These are phyloP conservation scores for Pugionium cornutum DNA, from an alignment of 345 rosid species.

Conservation along the genomic window DNA sequence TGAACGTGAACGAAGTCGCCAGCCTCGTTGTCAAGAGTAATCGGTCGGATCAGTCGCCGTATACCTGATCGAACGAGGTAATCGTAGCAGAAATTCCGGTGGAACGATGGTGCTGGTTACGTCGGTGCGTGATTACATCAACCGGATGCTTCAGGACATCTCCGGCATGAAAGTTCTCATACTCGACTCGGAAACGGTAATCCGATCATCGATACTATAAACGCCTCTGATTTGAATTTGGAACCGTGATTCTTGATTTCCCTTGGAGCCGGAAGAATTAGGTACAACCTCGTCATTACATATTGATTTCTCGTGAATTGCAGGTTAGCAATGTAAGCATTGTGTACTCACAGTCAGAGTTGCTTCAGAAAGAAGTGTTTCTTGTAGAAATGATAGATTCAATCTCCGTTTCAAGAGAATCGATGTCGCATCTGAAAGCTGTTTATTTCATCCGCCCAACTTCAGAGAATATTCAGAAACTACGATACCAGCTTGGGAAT, in stretches of 20 bases:
- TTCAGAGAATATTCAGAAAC: constrained; percentile 78
- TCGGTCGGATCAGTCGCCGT: constrained; percentile 20
- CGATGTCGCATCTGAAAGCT: constrained; percentile 96
- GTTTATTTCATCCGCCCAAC: constrained; percentile 87
- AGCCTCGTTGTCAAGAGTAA: constrained; percentile 4
- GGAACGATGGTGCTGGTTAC: constrained; percentile 69
- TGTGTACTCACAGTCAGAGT: constrained; percentile 90
- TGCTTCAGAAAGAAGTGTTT: constrained; percentile 94
- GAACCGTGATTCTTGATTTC: constrained; percentile 3
- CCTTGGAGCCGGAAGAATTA: background rate
- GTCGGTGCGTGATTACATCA: constrained; percentile 83
- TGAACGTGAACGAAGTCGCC: constrained; percentile 3
- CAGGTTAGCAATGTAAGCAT: constrained; percentile 92
- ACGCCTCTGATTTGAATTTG: background rate
- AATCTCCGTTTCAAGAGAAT: constrained; percentile 72
- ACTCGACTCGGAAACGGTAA: constrained; percentile 94
- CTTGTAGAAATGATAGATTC: constrained; percentile 90
- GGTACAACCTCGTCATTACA: background rate
- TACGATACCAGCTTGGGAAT: constrained; percentile 75
- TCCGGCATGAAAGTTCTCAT: constrained; percentile 99
- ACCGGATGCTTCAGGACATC: constrained; percentile 93
- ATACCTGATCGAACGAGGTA: constrained; percentile 32
- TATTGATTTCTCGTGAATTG: constrained; percentile 25
- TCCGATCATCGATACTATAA: constrained; percentile 13
- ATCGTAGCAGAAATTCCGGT: constrained; percentile 6